Evolutionary conservation across 768 basidiomycete species (phyloP).

Genomic region (Asterophora parasitica): DNA sequence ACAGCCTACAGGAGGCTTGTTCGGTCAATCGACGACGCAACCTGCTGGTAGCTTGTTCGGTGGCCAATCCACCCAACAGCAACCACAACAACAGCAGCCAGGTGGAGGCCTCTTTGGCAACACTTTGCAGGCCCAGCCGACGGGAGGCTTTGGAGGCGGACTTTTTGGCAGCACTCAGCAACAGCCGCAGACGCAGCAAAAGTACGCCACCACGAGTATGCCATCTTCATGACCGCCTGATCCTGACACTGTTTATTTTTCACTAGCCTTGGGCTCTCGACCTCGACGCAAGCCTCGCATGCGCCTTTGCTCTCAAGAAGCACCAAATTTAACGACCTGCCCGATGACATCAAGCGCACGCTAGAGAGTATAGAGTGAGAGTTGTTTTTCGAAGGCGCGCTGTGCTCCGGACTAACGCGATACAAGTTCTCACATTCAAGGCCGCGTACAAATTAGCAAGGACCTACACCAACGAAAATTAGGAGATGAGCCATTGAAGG

Average conservation of each 20-base stretch:
- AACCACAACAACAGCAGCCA: conserved; percentile 20
- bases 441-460: conserved; percentile 74
- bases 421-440: conserved; percentile 64
- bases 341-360: conserved; percentile 58
- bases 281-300: conserved; percentile 18
- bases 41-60: conserved; percentile 11
- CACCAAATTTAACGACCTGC: conserved; percentile 81
- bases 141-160: conserved; percentile 25
- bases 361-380: conserved; percentile 72
- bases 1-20: conserved; percentile 15
- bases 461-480: conserved; percentile 73
- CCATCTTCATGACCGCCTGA: background rate
- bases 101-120: conserved; percentile 19
- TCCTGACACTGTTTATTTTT: background rate
- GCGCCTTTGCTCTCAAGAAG: conserved; percentile 44
- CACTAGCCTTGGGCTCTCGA: conserved; percentile 3
- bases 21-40: conserved; percentile 17
- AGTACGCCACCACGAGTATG: conserved; percentile 16
- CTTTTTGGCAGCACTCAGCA: conserved; percentile 29
- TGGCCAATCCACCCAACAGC: conserved; percentile 5
- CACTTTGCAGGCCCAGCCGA: conserved; percentile 28
- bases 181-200: conserved; percentile 27
- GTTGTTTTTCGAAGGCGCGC: background rate
- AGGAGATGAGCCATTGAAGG: conserved; percentile 69
- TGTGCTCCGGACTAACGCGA: background rate